phyloP scores from a whole-genome alignment of 192 early-diverging fungal genomes.

The Backusella macrospora region DNA sequence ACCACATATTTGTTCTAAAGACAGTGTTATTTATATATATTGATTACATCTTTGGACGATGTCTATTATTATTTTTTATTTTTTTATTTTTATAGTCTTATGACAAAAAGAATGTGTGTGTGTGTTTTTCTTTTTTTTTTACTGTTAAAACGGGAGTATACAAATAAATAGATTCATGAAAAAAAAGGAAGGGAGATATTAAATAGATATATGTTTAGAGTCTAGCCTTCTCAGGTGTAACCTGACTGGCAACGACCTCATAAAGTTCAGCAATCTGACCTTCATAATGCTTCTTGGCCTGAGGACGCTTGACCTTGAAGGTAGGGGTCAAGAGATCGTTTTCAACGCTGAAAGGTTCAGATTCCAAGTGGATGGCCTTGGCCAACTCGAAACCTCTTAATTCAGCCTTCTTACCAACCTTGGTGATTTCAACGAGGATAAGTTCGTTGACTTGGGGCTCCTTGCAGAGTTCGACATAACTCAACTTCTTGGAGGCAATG shows the following conservation, averaged over 20 bases:
- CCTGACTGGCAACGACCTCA: slow-evolving; percentile 20
- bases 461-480: slow-evolving; percentile 58
- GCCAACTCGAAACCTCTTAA: slow-evolving; percentile 73
- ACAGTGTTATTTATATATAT: neutral
- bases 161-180: slow-evolving; percentile 1
- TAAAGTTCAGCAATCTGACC: slow-evolving; percentile 72
- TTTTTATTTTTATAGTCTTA: neutral
- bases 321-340: slow-evolving; percentile 82
- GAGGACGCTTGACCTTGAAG: slow-evolving; percentile 85
- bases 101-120: neutral
- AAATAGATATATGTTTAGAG: slow-evolving; percentile 14
- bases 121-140: neutral
- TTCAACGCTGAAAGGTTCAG: slow-evolving; percentile 69
- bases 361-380: slow-evolving; percentile 64
- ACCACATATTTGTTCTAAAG: neutral
- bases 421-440: slow-evolving; percentile 54
- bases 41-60: neutral
- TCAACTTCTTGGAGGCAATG: slow-evolving; percentile 40
- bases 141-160: neutral
- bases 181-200: slow-evolving; percentile 8
- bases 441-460: slow-evolving; percentile 51
- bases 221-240: slow-evolving; percentile 4
- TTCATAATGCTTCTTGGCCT: slow-evolving; percentile 69
- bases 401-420: slow-evolving; percentile 58
- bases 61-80: neutral